Evolutionary conservation across 2,329 filamentous ascomycete species (phyloP), one percentile per base, ranked within the genome.

Genomic region (Venturia carpophila): DNA sequence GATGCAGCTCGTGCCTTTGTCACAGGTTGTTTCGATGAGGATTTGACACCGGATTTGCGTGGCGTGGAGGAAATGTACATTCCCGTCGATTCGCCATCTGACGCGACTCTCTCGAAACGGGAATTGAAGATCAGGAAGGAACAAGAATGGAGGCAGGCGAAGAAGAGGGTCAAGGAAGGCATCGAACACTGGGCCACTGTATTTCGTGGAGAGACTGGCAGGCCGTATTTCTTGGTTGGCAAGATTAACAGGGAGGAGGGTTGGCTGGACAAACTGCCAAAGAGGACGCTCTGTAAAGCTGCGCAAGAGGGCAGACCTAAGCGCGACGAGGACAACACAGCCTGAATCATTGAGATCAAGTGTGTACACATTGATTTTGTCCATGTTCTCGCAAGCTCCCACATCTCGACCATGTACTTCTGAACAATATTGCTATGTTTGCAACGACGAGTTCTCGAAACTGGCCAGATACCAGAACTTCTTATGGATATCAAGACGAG

Each of bases 1-100:
- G 94, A 99, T 76, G 92, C 93, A 42, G 86, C 89, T 17, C 88
- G 94, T 61, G 91, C 88, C 24, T 99, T 92, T 76, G 87, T 99
- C 24, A 97, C 94, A 1, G 91, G 91, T 21, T 99, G 94, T 76
- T 99, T 99, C 78, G 79, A 84, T 47, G 88, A 91, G 68, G 94
- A 99, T 79, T 80, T 87, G 41, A 94, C 87, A 1, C 83, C 89
- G 3, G 94, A 99, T 78, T 79, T 97, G 74, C 84, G 90, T 67
- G 94, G 94, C 58, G 88, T 91, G 5, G 94, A 97, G 78, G 83
- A 87, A 68, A 94, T 95, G 84, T 97, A 86, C 77, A 75, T 87
- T 1, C 84, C 85, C 0, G 74, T 93, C 10, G 82, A 89, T 43
- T 78, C 83, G 21, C 80, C 79, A 13, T 71, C 72, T 19, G 64